Evolutionary conservation across 805 yeast genomes (phyloP).

Genomic region (Maudiozyma barnettii): DNA sequence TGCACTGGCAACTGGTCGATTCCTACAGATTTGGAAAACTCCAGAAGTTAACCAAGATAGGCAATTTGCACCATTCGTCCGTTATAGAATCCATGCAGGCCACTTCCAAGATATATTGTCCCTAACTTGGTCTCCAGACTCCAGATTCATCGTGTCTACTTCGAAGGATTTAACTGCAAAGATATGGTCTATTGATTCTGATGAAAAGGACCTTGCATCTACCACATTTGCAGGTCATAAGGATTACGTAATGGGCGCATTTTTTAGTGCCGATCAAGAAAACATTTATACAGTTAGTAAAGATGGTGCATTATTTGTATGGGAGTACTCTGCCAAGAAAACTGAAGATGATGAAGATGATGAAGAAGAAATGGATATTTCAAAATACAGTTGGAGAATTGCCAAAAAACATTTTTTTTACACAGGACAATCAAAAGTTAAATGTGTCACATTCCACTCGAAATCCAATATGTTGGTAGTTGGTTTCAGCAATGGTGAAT

Average conservation of each 20-base stretch:
- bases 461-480: conserved; percentile 63
- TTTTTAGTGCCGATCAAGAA: conserved; percentile 82
- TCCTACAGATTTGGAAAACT: conserved; percentile 88
- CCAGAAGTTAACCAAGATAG: conserved; percentile 74
- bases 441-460: conserved; percentile 79
- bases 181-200: conserved; percentile 64
- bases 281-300: conserved; percentile 82
- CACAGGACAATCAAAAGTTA: conserved; percentile 53
- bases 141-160: conserved; percentile 76
- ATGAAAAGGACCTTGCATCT: conserved; percentile 60
- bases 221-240: conserved; percentile 87
- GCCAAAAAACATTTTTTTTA: conserved; percentile 65
- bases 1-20: conserved; percentile 76
- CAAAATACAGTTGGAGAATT: conserved; percentile 68
- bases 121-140: conserved; percentile 82
- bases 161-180: conserved; percentile 87
- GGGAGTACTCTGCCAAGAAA: conserved; percentile 71
- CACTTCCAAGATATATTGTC: conserved; percentile 77
- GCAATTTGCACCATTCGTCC: conserved; percentile 92
- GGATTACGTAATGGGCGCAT: conserved; percentile 80
- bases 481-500: conserved; percentile 85
- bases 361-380: conserved; percentile 32
- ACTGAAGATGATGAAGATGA: conserved; percentile 38
- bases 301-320: conserved; percentile 88
- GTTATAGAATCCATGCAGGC: conserved; percentile 85